Evolutionary conservation across 2,329 filamentous ascomycete genomes (phyloP).

Genomic region (Coniochaeta pulveracea): DNA sequence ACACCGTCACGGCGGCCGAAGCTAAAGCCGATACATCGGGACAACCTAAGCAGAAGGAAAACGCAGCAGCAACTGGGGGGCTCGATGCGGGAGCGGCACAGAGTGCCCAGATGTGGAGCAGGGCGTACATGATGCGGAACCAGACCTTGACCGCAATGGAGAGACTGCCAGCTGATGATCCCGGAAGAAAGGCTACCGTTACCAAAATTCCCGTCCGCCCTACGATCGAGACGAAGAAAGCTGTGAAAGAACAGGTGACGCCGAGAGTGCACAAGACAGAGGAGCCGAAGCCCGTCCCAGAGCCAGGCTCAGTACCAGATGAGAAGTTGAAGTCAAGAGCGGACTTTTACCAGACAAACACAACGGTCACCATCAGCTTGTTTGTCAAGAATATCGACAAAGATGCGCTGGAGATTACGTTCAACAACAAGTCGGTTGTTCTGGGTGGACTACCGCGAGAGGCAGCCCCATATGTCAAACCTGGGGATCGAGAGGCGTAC

Average conservation of each 20-base stretch:
- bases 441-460: conserved; percentile 13
- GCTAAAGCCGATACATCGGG: conserved; percentile 13
- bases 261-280: too few relatives aligned
- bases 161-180: conserved; percentile 29
- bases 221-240: conserved; percentile 14
- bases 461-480: conserved; percentile 11
- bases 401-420: conserved; percentile 12
- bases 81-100: not conserved
- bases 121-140: conserved; percentile 32
- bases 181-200: conserved; percentile 33
- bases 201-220: conserved; percentile 19
- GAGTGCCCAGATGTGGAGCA: conserved; percentile 17
- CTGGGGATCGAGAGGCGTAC: conserved; percentile 12
- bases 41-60: conserved; percentile 10
- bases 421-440: conserved; percentile 10
- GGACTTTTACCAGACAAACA: conserved; percentile 29
- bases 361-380: conserved; percentile 22
- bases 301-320: conserved; percentile 10
- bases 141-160: conserved; percentile 35
- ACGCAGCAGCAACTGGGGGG: conserved; percentile 12
- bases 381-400: conserved; percentile 26
- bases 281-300: conserved; percentile 2
- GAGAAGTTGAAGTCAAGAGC: conserved; percentile 22
- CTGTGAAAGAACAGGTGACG: too few relatives aligned
- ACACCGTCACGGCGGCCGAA: conserved; percentile 26